Conservation (phyloP, 75 land plant genomes). For the Pinus tabuliformis region DNA sequence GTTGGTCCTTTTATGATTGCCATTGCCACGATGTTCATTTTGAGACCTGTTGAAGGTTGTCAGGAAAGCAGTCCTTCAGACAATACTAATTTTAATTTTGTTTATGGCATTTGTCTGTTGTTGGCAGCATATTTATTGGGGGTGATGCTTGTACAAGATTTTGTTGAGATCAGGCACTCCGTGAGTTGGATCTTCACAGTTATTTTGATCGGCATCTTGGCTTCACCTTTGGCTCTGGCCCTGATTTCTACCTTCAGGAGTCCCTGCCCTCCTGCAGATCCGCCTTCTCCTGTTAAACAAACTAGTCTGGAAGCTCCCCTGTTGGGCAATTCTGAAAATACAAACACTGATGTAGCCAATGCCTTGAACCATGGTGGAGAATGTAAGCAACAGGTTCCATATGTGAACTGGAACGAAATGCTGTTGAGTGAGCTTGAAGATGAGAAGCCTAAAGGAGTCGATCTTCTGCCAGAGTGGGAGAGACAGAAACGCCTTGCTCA, state of each 20-base stretch:
- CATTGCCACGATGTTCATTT: slow-evolving; percentile 31
- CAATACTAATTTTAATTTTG: slow-evolving; percentile 27
- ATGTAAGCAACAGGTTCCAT: neutral
- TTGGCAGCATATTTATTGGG: slow-evolving; percentile 41
- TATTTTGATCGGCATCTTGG: slow-evolving; percentile 25
- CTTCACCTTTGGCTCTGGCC: slow-evolving; percentile 25
- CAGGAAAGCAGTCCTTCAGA: slow-evolving; percentile 13
- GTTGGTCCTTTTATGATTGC: slow-evolving; percentile 37
- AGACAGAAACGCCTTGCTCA: slow-evolving; percentile 9
- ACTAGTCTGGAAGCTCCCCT: neutral
- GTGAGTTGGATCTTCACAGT: slow-evolving; percentile 18
- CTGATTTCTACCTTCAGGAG: slow-evolving; percentile 1
- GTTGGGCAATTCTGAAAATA: neutral
- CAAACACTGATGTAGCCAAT: neutral
- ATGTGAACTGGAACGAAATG: slow-evolving; percentile 8
- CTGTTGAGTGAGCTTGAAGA: slow-evolving; percentile 49
- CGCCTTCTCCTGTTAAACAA: neutral
- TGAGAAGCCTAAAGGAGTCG: slow-evolving; percentile 25
- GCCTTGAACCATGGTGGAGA: neutral
- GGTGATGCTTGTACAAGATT: slow-evolving; percentile 38
- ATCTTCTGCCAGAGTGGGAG: slow-evolving; percentile 20
- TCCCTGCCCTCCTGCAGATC: neutral
- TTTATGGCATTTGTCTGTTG: slow-evolving; percentile 33
- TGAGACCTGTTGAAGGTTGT: slow-evolving; percentile 26
- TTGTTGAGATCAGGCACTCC: neutral